Evolutionary conservation across 2,329 filamentous ascomycete genomes (phyloP).

Genomic region (Neofusicoccum sp.): DNA sequence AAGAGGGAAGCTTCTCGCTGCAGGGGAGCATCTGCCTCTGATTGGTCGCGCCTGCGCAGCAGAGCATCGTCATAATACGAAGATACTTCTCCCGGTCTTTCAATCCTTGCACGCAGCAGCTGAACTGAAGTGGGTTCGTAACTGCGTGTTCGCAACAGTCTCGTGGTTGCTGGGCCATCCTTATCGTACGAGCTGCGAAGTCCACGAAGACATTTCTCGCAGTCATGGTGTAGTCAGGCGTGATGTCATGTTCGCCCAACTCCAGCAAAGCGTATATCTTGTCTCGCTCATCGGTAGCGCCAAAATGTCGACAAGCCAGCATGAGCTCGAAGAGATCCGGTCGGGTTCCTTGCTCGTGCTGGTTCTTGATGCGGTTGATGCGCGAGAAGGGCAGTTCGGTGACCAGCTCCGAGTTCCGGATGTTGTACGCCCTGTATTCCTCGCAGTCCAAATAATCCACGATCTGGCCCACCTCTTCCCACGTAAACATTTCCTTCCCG

Average conservation of each 20-base stretch:
- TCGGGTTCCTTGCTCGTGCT: not conserved
- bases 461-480: constrained; percentile 15
- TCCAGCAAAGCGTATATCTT: constrained; percentile 32
- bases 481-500: constrained; percentile 9
- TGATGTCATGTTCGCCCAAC: constrained; percentile 18
- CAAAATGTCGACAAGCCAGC: constrained; percentile 12
- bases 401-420: not conserved
- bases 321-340: constrained; percentile 16
- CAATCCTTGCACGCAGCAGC: constrained; percentile 3
- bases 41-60: constrained; percentile 14
- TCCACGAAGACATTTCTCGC: constrained; percentile 10
- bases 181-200: not conserved
- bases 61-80: constrained; percentile 16
- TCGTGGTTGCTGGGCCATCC: not conserved
- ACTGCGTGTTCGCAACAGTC: constrained; percentile 4
- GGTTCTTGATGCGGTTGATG: constrained; percentile 18
- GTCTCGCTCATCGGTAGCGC: constrained; percentile 28
- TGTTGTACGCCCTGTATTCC: constrained; percentile 4
- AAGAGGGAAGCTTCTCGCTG: constrained; percentile 2
- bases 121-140: constrained; percentile 1
- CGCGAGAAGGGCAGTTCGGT: constrained; percentile 14
- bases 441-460: constrained; percentile 12
- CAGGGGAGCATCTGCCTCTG: not conserved
- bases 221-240: constrained; percentile 14
- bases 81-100: constrained; percentile 10